Evolutionary conservation across 176 grass and related monocot genomes (phyloP), one percentile per base, ranked within the genome.

Genomic region (Chloris gayana): DNA sequence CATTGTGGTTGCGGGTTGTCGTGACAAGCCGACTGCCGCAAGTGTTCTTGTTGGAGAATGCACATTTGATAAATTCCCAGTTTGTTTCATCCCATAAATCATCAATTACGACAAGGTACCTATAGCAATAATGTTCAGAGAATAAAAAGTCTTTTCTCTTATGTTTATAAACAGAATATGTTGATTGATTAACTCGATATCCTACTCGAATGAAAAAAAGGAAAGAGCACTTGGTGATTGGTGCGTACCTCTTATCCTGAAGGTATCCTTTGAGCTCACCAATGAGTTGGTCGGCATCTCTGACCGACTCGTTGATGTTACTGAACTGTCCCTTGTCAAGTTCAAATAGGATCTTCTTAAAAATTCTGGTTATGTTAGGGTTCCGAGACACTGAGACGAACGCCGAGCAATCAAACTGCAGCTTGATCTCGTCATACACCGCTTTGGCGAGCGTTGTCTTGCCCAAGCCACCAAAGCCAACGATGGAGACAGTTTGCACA

Each of bases 381-480:
- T 33, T 21, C 1, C 9, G 26, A 34, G 25, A 32, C 14, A 51
- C 46, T 1, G 46, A 53, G 3, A 53, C 17, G 5, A 73, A 53
- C 13, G 70, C 46, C 2, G 0, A 2, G 26, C 70, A 69, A 26
- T 14, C 10, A 9, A 54, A 74, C 6, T 74, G 9, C 0, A 0
- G 0, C 3, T 37, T 54, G 7, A 74, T 1, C 46, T 33, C 22
- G 0, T 73, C 70, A 53, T 53, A 73, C 8, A 53, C 46, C 21
- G 17, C 46, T 33, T 33, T 73, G 17, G 70, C 46, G 31, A 73
- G 46, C 1, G 70, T 73, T 6, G 70, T 73, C 49, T 73, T 75
- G 21, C 51, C 72, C 2, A 75, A 22, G 4, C 53, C 72, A 7
- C 53, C 53, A 18, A 17, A 15, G 3, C 72, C 53, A 18, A 41